Percentiles rank a stretch among this genome's conserved stretches.
These are phyloP conservation scores for Spizellomyces punctatus DNA, from an alignment of 192 early-diverging fungal species.

Conservation along the genomic window DNA sequence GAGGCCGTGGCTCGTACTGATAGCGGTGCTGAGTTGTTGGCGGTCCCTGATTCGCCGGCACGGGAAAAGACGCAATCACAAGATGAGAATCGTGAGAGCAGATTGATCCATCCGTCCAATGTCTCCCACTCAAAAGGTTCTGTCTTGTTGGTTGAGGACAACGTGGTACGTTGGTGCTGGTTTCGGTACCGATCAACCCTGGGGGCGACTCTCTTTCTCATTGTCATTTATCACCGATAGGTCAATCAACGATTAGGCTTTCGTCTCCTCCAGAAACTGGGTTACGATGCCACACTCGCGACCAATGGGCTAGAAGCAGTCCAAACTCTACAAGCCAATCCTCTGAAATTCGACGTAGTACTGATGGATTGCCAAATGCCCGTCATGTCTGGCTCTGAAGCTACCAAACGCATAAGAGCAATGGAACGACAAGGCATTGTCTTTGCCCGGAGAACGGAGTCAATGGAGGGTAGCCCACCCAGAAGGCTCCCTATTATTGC, in stretches of 20 bases:
- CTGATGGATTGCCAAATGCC: constrained; percentile 23
- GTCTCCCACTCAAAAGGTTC: not conserved
- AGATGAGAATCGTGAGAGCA: not conserved
- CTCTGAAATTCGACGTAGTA: constrained; percentile 1
- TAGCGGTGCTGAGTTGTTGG: not conserved
- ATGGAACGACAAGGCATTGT: constrained; percentile 4
- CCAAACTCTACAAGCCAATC: not conserved
- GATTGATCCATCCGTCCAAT: not conserved
- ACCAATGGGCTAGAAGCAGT: constrained; percentile 27
- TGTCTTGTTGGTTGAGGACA: constrained; percentile 16
- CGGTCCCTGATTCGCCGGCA: not conserved
- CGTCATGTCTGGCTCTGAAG: constrained; percentile 19
- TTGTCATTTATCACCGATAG: not conserved
- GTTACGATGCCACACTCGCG: not conserved
- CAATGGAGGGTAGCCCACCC: not conserved
- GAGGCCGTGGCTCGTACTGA: no score
- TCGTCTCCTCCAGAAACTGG: constrained; percentile 6
- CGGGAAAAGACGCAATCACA: not conserved
- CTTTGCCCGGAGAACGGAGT: not conserved
- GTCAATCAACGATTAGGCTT: constrained; percentile 25
- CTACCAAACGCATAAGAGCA: constrained; percentile 3
- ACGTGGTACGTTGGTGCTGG: not conserved
- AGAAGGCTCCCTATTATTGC: constrained; percentile 6
- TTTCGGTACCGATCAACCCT: no score
- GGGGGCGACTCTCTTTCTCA: no score